Conservation (phyloP, 2,329 filamentous ascomycete genomes). For the Diaporthe humulicola region DNA sequence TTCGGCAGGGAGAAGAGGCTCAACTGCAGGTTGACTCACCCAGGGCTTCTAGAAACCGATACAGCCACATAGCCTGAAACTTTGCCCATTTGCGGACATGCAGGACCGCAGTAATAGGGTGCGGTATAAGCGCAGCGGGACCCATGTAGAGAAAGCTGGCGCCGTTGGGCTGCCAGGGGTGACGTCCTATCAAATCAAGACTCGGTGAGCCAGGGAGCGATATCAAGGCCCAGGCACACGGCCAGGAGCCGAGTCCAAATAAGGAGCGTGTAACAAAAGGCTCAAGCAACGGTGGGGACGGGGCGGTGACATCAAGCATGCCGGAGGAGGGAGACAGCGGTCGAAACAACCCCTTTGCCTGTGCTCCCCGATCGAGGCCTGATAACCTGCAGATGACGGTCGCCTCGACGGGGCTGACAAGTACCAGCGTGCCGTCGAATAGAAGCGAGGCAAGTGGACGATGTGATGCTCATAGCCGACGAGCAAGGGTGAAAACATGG, state of each 20-base stretch:
- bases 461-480: slow-evolving; percentile 24
- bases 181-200: slow-evolving; percentile 20
- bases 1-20: slow-evolving; percentile 27
- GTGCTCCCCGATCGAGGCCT: slow-evolving; percentile 28
- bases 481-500: slow-evolving; percentile 26
- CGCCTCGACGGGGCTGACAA: slow-evolving; percentile 36
- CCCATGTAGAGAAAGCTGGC: slow-evolving; percentile 37
- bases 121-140: slow-evolving; percentile 14
- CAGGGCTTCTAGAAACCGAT: slow-evolving; percentile 34
- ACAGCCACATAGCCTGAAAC: slow-evolving; percentile 30
- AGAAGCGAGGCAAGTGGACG: slow-evolving; percentile 12
- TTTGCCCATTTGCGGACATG: slow-evolving; percentile 34
- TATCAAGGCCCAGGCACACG: slow-evolving; percentile 3
- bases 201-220: slow-evolving; percentile 30
- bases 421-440: slow-evolving; percentile 22
- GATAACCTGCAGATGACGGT: slow-evolving; percentile 31
- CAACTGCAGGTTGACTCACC: slow-evolving; percentile 35
- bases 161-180: background rate
- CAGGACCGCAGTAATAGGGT: slow-evolving; percentile 4
- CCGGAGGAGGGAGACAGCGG: background rate
- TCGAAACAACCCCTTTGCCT: slow-evolving; percentile 15
- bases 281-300: slow-evolving; percentile 7
- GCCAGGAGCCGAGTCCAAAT: background rate
- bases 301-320: slow-evolving; percentile 36
- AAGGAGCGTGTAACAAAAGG: slow-evolving; percentile 16